Conservation (phyloP, 2,329 filamentous ascomycete genomes). For the Pseudocercospora eumusae region DNA sequence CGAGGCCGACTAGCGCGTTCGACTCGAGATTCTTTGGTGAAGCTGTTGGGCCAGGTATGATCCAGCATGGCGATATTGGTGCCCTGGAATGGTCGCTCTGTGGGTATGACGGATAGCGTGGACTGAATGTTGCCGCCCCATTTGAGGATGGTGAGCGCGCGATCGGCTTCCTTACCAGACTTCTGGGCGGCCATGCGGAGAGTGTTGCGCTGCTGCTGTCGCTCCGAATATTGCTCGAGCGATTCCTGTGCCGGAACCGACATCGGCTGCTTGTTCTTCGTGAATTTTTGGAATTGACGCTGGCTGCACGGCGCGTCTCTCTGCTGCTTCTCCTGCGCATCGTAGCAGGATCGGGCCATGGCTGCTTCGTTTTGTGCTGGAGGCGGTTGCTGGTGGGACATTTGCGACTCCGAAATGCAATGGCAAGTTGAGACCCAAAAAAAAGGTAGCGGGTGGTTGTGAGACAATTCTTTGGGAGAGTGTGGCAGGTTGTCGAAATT, state of each 20-base stretch:
- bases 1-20: neutral
- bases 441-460: neutral
- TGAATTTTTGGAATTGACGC: neutral
- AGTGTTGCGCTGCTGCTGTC: neutral
- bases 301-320: neutral
- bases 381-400: neutral
- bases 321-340: neutral
- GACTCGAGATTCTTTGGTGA: neutral
- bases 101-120: neutral
- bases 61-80: conserved; percentile 2
- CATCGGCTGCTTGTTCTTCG: neutral
- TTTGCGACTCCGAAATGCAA: neutral
- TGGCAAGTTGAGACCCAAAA: neutral
- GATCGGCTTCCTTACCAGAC: neutral
- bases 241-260: neutral
- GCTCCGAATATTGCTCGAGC: neutral
- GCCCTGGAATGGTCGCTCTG: neutral
- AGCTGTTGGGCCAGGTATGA: conserved; percentile 9
- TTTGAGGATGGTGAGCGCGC: conserved; percentile 2
- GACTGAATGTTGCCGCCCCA: conserved; percentile 14
- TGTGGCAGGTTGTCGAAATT: too few relatives aligned
- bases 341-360: neutral
- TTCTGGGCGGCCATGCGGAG: neutral
- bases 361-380: neutral
- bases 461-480: neutral